Base-by-base conservation (phyloP, 1,284 basidiomycete species). In the Ganoderma resinaceum region DNA sequence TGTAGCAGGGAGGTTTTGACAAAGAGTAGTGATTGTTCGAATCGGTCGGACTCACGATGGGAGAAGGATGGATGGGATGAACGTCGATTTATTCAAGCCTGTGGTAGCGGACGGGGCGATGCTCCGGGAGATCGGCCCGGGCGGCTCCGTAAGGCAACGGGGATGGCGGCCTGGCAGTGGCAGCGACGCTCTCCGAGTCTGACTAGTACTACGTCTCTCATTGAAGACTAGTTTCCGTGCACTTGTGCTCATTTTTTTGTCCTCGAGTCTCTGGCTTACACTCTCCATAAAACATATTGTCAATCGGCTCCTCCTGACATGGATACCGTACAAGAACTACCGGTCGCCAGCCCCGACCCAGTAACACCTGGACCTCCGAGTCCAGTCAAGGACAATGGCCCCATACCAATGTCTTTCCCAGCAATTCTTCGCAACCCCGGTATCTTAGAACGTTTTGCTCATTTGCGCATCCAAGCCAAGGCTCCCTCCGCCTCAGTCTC, bases 381-480 rank as follows among this genome's bases (percentile, higher is more conserved):
- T n/a, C 29, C 52, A 31, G 31, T 33, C 58, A 68, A 29, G 49
- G 67, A 69, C 29, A 63, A 46, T 35, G 80, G 72, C 12, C 84
- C 86, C n/a, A 68, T 89, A 0, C 84, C 84, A 2, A 83, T 93
- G 70, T 92, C 91, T 0, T 93, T 93, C 77, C 91, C 91, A 1
- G 84, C 91, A 2, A 80, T 91, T 70, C 82, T 93, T 33, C 86
- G 89, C 66, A 87, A 89, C 74, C 80, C 88, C 5, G 86, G 83
- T 16, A 77, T 91, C 2, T 74, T 80, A 29, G 81, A 83, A 67
- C 81, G 85, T 18, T 90, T 85, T 73, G 85, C 87, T 0, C 85
- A 90, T 73, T 80, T 91, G 20, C 80, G 77, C 55, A 59, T 65
- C 58, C 71, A 65, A 66, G 67, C 62, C 59, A 71, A 68, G 57